Percentiles rank a stretch among this genome's conserved stretches.
Evolutionary conservation across 1,284 basidiomycete genomes (phyloP).

Genomic region (Ceratobasidium theobromae): DNA sequence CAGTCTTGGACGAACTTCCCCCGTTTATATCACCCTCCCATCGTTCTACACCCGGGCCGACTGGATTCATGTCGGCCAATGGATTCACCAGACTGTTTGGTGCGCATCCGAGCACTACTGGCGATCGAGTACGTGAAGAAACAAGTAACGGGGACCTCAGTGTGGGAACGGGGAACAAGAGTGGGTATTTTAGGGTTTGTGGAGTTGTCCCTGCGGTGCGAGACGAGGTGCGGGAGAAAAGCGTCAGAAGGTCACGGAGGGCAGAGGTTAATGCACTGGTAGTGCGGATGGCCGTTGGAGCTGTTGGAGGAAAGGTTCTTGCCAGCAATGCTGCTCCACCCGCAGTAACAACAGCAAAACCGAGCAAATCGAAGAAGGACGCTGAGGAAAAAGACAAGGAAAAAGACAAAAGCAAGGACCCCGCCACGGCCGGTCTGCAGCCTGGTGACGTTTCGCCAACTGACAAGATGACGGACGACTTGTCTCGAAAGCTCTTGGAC

Average conservation of each 20-base stretch:
- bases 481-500: conserved; percentile 6
- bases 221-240: conserved; percentile 57
- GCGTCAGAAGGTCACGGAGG: conserved; percentile 60
- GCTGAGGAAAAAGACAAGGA: conserved; percentile 46
- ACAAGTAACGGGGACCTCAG: conserved; percentile 1
- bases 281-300: conserved; percentile 74
- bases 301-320: conserved; percentile 68
- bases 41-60: background rate
- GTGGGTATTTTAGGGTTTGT: conserved; percentile 68
- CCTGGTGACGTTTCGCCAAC: background rate
- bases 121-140: background rate
- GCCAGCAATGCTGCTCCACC: conserved; percentile 41
- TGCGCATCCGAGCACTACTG: conserved; percentile 2
- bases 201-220: conserved; percentile 68
- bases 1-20: conserved; percentile 62
- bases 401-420: too few species aligned
- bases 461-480: conserved; percentile 18
- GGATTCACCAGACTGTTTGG: conserved; percentile 20
- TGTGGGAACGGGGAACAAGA: conserved; percentile 43
- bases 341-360: conserved; percentile 41
- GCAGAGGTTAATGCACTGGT: conserved; percentile 75
- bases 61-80: conserved; percentile 10
- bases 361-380: conserved; percentile 46
- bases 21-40: conserved; percentile 9
- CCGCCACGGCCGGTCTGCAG: background rate